Conservation (phyloP, 2,329 filamentous ascomycete species). For the Fusarium sp. region DNA sequence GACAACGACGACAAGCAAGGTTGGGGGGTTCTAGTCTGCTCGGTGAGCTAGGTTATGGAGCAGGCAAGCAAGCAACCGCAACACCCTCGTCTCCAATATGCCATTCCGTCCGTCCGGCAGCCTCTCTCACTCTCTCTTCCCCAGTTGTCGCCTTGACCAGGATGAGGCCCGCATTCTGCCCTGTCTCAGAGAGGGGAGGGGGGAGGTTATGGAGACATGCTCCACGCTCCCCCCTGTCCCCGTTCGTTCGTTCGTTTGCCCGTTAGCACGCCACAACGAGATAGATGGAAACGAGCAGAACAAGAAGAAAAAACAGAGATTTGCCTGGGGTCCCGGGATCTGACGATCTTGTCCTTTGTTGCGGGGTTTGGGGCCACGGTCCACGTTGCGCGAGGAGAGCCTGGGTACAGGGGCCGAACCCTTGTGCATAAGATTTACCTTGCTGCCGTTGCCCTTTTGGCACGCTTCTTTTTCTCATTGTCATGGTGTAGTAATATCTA, state of each 20-base stretch:
- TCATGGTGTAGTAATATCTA: background rate
- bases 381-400: slow-evolving; percentile 6
- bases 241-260: background rate
- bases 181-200: slow-evolving; percentile 22
- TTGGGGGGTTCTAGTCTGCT: background rate
- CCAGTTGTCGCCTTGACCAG: background rate
- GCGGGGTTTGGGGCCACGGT: slow-evolving; percentile 31
- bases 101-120: slow-evolving; percentile 39
- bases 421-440: slow-evolving; percentile 11
- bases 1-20: background rate
- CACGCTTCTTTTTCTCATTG: background rate
- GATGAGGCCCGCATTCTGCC: slow-evolving; percentile 7
- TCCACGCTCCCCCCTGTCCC: background rate
- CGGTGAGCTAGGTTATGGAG: no score
- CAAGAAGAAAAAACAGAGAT: slow-evolving; percentile 1
- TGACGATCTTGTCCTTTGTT: slow-evolving; percentile 33
- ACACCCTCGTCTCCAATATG: slow-evolving; percentile 23
- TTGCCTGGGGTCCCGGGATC: slow-evolving; percentile 25
- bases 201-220: no score
- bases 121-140: background rate
- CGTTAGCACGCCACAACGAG: background rate
- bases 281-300: background rate
- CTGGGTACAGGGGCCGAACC: slow-evolving; percentile 16
- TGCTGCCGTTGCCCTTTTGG: slow-evolving; percentile 2
- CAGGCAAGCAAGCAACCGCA: slow-evolving; percentile 23